Conservation (phyloP, 2,329 filamentous ascomycete genomes). For the Pestalotiopsis sp. region DNA sequence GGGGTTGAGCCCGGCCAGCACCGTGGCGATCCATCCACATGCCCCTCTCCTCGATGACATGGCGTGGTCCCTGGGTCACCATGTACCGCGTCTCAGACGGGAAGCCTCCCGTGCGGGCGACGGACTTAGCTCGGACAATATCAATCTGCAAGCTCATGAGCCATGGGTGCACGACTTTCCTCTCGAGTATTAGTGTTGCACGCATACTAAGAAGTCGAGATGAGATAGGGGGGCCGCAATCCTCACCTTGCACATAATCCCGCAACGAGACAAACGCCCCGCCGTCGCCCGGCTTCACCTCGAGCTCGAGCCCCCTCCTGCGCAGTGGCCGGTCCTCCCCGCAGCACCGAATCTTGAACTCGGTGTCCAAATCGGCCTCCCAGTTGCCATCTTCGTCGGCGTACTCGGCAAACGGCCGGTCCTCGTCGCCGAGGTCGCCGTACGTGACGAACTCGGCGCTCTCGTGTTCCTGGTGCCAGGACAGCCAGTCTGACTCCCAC, state of each 20-base stretch:
- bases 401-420: slow-evolving; percentile 1
- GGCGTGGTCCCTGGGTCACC: neutral
- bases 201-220: neutral
- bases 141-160: neutral
- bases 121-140: neutral
- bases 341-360: slow-evolving; percentile 3
- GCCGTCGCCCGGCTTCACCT: neutral
- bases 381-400: neutral
- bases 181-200: neutral
- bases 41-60: slow-evolving; percentile 3
- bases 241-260: neutral
- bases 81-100: neutral
- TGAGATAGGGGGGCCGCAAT: neutral
- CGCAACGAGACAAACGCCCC: neutral
- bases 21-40: slow-evolving; percentile 2
- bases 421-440: neutral
- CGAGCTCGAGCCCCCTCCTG: neutral
- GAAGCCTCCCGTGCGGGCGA: neutral
- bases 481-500: neutral
- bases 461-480: neutral
- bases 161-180: slow-evolving; percentile 1
- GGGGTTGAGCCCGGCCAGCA: neutral
- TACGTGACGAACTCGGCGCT: slow-evolving; percentile 2
- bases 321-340: slow-evolving; percentile 1
- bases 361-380: neutral